Base-by-base conservation (phyloP, 768 basidiomycete genomes). In the Dictyophora rubrovolvata region DNA sequence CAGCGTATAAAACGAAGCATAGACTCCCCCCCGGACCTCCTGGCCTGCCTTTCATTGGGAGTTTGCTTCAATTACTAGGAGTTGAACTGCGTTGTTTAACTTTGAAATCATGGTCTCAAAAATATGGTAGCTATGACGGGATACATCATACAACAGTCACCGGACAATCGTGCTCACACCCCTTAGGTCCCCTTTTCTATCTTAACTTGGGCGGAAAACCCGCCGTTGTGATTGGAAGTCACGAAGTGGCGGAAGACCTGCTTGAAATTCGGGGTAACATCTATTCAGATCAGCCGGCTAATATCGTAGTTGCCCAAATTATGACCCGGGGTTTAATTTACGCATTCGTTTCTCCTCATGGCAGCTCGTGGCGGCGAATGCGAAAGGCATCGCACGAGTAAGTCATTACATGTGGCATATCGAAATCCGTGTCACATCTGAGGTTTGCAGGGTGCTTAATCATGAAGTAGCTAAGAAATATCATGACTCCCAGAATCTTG, bases 241-340 rank as follows among this genome's bases (percentile, higher is more conserved):
- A 63, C 18, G 60, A 69, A 50, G 65, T 53, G 1, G 63, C 65
- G 11, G 49, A 50, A 14, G 68, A 69, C 21, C 37, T 69, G 20
- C 61, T 67, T 4, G 68, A 67, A 42, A 65, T 60, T 23, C 52
- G 61, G 50, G 21, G 22, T 3, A 34, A 22, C 1, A 69, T 68
- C 4, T 74, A 73, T 60, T 69, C 69, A 16, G 70, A 68, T 21
- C 65, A 72, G 1, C 72, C 72, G 9, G 63, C 61, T 18, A 57
- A 62, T 23, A 37, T 56, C 18, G 56, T 64, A 49, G n/a, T 54
- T 23, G 17, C 3, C 5, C 14, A 42, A n/a, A 42, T 42, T n/a
- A 42, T 42, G 42, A 42, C 42, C n/a, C 42, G 42, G 4, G 42
- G 42, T 5, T 12, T 42, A n/a, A 9, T 42, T 42, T 42, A 42